Percentiles rank a stretch among this genome's conserved stretches.
These are phyloP conservation scores for Circinella minor DNA, from an alignment of 371 early-diverging fungal species.

Conservation along the genomic window DNA sequence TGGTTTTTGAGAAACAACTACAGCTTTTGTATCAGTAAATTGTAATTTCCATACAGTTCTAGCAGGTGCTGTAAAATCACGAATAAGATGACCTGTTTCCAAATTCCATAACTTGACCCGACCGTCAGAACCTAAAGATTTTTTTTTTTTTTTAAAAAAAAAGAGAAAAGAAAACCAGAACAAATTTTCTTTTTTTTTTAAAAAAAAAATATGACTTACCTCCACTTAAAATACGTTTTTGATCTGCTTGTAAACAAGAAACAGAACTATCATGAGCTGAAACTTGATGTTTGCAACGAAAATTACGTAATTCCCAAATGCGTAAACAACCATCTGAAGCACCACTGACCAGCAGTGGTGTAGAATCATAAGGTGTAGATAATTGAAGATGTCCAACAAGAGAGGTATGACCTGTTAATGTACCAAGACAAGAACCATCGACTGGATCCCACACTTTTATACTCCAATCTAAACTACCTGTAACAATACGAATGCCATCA, in stretches of 20 bases:
- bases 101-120: conserved; percentile 86
- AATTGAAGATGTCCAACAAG: conserved; percentile 77
- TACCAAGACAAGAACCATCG: conserved; percentile 57
- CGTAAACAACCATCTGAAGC: conserved; percentile 86
- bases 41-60: conserved; percentile 63
- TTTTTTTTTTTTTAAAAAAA: not conserved
- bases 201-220: conserved; percentile 25
- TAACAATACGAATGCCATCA: conserved; percentile 63
- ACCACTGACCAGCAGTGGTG: conserved; percentile 74
- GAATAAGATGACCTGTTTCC: conserved; percentile 67
- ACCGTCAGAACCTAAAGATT: conserved; percentile 63
- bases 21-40: conserved; percentile 59
- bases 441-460: conserved; percentile 70
- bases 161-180: not conserved
- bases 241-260: conserved; percentile 83
- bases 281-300: conserved; percentile 66
- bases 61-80: conserved; percentile 64
- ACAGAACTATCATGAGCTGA: conserved; percentile 83
- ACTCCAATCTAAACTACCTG: conserved; percentile 78
- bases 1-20: conserved; percentile 57
- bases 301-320: conserved; percentile 79
- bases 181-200: too few species aligned
- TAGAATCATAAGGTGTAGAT: conserved; percentile 52
- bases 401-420: conserved; percentile 78
- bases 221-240: conserved; percentile 78